Base-by-base conservation (phyloP, 1,284 basidiomycete species). In the Heterobasidion parviporum region DNA sequence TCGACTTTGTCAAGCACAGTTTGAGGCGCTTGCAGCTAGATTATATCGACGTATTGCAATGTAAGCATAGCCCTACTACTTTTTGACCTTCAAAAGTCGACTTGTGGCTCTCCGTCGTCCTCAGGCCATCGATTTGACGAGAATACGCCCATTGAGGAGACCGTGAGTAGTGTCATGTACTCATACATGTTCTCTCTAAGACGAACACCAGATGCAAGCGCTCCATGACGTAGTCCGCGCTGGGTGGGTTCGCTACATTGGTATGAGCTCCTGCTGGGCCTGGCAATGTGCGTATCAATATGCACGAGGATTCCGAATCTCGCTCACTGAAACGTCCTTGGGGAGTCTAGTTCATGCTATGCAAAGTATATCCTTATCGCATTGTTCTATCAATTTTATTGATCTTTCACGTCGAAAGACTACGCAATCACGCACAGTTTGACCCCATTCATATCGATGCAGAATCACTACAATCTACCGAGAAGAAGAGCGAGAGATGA, bases 21-120 rank as follows among this genome's bases (percentile, higher is more conserved):
- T 66, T 85, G 72, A 79, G 59, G 14, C 74, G 83, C 18, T 76
- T 87, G 34, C 77, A 81, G 56, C 68, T 85, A 12, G 82, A 86
- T 50, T 83, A 86, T 60, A 73, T 87, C 57, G 84, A 85, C 59
- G 65, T 86, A 8, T 71, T 83, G 32, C 81, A 82, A 70, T 82
- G 77, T 74, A 18, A 50, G 36, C 18, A 20, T 20, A 35, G 14
- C 50, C 10, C 8, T 10, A 16, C 32, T 34, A 3, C 4, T 50
- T 32, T 50, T 34, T 32, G 26, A 26, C 12, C 15, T 32, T 15
- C 33, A 35, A 16, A 16, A 32, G 32, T 15, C n/a, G 50, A 35
- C 35, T n/a, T 16, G 15, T 38, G 35, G 32, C 15, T 6, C 8
- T 35, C 6, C 6, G 7, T 18, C 26, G 50, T 9, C 7, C 16